Evolutionary conservation across 75 land plant species (phyloP).

Genomic region (Gnetum montanum): DNA sequence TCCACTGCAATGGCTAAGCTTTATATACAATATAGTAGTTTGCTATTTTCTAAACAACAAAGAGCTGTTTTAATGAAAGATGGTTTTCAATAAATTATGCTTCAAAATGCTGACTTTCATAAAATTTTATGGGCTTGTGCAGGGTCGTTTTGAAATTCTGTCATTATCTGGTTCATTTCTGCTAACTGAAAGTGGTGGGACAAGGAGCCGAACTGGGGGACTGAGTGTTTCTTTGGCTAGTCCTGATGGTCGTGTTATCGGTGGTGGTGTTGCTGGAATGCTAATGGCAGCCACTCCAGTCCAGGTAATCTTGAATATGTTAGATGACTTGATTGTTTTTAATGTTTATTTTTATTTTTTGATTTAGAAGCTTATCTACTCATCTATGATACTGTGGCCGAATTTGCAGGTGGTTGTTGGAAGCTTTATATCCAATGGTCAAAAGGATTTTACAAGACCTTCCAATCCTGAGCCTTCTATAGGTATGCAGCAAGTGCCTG

Average conservation of each 20-base stretch:
- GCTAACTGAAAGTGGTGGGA: conserved; percentile 38
- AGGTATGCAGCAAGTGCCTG: conserved; percentile 1
- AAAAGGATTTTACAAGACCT: conserved; percentile 2
- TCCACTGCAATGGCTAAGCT: too few species aligned
- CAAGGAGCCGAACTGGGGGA: conserved; percentile 57
- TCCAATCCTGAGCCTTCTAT: not conserved
- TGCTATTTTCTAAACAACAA: too few species aligned
- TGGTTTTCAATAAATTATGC: too few species aligned
- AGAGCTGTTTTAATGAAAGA: too few species aligned
- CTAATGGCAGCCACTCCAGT: conserved; percentile 78
- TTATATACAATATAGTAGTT: too few species aligned
- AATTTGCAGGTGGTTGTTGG: conserved; percentile 28
- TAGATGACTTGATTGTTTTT: too few species aligned
- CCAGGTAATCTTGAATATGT: conserved; percentile 39
- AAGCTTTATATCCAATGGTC: conserved; percentile 22
- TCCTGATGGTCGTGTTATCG: conserved; percentile 74
- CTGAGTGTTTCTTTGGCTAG: conserved; percentile 72
- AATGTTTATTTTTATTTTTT: not conserved
- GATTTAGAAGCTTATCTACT: not conserved
- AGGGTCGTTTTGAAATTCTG: conserved; percentile 86
- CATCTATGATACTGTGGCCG: not conserved
- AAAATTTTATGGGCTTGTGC: not conserved
- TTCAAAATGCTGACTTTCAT: not conserved
- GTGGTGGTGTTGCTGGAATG: conserved; percentile 78
- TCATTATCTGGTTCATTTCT: conserved; percentile 74